These are phyloP conservation scores for Pichia deserticola DNA, from an alignment of 805 yeast species.

Conservation along the genomic window DNA sequence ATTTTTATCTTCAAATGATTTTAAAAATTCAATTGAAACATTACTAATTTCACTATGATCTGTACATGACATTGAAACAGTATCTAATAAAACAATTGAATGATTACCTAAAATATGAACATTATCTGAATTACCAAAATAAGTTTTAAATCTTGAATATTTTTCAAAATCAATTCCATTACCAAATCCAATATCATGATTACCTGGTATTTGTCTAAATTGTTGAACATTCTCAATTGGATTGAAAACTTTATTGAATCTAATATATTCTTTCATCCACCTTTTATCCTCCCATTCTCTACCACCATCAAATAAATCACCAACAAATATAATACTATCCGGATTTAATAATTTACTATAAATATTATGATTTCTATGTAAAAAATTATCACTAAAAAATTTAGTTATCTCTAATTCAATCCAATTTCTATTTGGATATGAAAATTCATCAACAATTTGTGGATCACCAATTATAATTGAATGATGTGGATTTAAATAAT, in stretches of 20 bases:
- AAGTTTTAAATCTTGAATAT: slow-evolving; percentile 54
- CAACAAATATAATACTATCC: slow-evolving; percentile 69
- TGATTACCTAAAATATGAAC: slow-evolving; percentile 56
- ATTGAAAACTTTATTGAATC: slow-evolving; percentile 60
- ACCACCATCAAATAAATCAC: slow-evolving; percentile 94
- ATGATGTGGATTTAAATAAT: slow-evolving; percentile 19
- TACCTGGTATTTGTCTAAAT: slow-evolving; percentile 70
- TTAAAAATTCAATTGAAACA: slow-evolving; percentile 47
- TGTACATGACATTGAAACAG: slow-evolving; percentile 70
- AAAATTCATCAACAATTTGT: slow-evolving; percentile 80
- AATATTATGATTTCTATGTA: slow-evolving; percentile 57
- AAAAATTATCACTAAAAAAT: slow-evolving; percentile 66
- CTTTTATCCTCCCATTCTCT: slow-evolving; percentile 70
- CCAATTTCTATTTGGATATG: slow-evolving; percentile 64
- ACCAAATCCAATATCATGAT: slow-evolving; percentile 95
- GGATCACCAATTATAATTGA: slow-evolving; percentile 75
- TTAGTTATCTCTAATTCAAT: slow-evolving; percentile 46
- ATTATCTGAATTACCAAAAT: slow-evolving; percentile 67
- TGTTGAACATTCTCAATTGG: slow-evolving; percentile 20
- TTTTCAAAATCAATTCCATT: slow-evolving; percentile 53
- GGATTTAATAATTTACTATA: slow-evolving; percentile 64
- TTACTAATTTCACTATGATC: slow-evolving; percentile 35
- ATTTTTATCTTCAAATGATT: slow-evolving; percentile 23
- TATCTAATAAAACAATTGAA: slow-evolving; percentile 68
- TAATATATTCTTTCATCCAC: slow-evolving; percentile 51